Evolutionary conservation across 176 grass and related monocot species (phyloP), one percentile per base, ranked within the genome.

Genomic region (Thinopyrum elongatum): DNA sequence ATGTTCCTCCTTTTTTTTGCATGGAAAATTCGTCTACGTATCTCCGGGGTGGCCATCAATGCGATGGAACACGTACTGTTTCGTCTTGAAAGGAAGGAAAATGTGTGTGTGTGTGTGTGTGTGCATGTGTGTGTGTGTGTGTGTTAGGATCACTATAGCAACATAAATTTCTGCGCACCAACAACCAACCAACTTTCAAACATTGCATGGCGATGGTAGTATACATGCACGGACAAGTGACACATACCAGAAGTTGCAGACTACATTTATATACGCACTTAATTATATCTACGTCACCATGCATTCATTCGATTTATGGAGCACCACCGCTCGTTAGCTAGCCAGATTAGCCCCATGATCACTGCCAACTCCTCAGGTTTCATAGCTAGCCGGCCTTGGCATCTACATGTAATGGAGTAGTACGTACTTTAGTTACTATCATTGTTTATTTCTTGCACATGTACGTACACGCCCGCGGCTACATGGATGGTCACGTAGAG

Each of bases 261-360:
- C 74, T 83, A 83, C 80, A 92, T 86, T 89, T 89, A 88, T 88
- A 92, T 79, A 86, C 46, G 66, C 80, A 90, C 65, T 66, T 86
- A 90, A 59, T 66, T 83, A 74, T 80, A 89, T 86, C 84, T 83
- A 88, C 67, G 78, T 58, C 78, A 78, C 28, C 65, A 22, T 61
- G 33, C 84, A 74, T 76, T 64, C 85, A 58, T 58, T 58, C 53
- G 9, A 21, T 57, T 21, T 19, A 17, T 53, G 38, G 38, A 53
- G 49, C 49, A 65, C 27, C 62, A 17, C 21, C 74, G 64, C 27
- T 55, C 55, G 22, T 75, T 6, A 59, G 30, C 22, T 78, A 1
- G 41, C 7, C 16, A 7, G 49, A 53, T 53, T 53, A 58, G 78
- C 58, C 39, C n/a, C 42, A 60, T 10, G 76, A 31, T 71, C 69